These are phyloP conservation scores for Dimocarpus longan DNA, from an alignment of 345 rosid genomes.

Conservation along the genomic window DNA sequence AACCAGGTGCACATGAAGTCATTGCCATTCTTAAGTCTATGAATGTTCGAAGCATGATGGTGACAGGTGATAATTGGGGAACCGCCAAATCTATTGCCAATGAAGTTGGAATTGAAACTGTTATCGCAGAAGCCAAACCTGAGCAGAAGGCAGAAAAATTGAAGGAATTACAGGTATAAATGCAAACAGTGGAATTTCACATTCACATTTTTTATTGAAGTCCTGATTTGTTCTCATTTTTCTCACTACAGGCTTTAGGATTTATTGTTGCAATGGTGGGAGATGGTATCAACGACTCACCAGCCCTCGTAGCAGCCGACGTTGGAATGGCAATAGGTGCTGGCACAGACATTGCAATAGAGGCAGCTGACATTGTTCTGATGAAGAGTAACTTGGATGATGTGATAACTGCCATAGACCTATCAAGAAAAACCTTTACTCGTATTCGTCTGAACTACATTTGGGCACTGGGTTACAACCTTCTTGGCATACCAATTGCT, in stretches of 20 bases:
- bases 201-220: neutral
- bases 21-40: conserved; percentile 77
- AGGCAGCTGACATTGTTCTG: conserved; percentile 93
- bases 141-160: conserved; percentile 91
- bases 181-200: neutral
- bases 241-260: conserved; percentile 56
- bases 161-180: conserved; percentile 72
- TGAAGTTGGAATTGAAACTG: conserved; percentile 79
- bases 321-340: conserved; percentile 99
- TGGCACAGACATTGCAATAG: conserved; percentile 93
- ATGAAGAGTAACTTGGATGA: conserved; percentile 96
- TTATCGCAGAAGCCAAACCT: conserved; percentile 87
- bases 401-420: conserved; percentile 89
- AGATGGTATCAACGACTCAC: conserved; percentile 93
- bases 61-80: conserved; percentile 98
- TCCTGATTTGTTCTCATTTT: neutral
- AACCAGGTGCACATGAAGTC: conserved; percentile 71
- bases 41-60: conserved; percentile 82
- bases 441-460: conserved; percentile 88
- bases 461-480: conserved; percentile 92
- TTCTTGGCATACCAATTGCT: conserved; percentile 83
- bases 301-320: conserved; percentile 90
- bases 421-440: conserved; percentile 77
- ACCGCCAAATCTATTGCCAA: conserved; percentile 84
- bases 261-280: conserved; percentile 90